A percentile compares a stretch with the other conserved stretches of the same genome.
Evolutionary conservation across 2,329 filamentous ascomycete genomes (phyloP).

Genomic region (Aspergillaceae sp.): DNA sequence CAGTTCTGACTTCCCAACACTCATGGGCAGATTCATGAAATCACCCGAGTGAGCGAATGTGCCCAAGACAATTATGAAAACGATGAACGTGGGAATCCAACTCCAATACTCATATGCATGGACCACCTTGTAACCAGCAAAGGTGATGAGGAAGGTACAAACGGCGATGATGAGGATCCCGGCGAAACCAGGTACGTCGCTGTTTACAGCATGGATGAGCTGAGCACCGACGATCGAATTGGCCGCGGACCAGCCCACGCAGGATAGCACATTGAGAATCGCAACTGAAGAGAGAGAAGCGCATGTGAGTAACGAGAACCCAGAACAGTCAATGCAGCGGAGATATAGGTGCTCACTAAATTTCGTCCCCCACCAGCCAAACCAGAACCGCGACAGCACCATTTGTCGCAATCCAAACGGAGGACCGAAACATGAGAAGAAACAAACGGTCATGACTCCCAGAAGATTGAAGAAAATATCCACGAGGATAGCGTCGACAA

Average conservation of each 20-base stretch:
- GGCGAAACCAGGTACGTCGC: conserved; percentile 59
- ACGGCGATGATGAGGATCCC: conserved; percentile 66
- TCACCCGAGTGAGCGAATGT: conserved; percentile 58
- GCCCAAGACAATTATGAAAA: conserved; percentile 64
- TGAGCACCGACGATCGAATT: conserved; percentile 75
- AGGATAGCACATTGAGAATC: conserved; percentile 61
- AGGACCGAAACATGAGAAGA: conserved; percentile 70
- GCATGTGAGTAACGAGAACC: conserved; percentile 4
- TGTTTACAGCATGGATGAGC: conserved; percentile 65
- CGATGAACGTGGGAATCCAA: conserved; percentile 64
- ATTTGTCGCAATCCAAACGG: conserved; percentile 68
- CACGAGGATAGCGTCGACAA: conserved; percentile 61
- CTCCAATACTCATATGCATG: conserved; percentile 68
- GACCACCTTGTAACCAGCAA: conserved; percentile 67
- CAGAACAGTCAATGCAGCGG: too few species aligned
- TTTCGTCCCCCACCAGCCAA: conserved; percentile 63
- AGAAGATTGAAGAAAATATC: conserved; percentile 69
- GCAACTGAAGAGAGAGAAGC: conserved; percentile 43
- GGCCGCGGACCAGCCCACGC: conserved; percentile 66
- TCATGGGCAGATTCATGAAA: conserved; percentile 56
- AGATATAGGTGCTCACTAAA: conserved; percentile 43
- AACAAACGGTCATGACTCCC: conserved; percentile 63
- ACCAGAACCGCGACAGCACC: conserved; percentile 70
- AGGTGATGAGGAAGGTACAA: conserved; percentile 59
- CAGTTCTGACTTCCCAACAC: conserved; percentile 50